Evolutionary conservation across 148 eudicot species (phyloP).

Genomic region (Spergularia bocconei): DNA sequence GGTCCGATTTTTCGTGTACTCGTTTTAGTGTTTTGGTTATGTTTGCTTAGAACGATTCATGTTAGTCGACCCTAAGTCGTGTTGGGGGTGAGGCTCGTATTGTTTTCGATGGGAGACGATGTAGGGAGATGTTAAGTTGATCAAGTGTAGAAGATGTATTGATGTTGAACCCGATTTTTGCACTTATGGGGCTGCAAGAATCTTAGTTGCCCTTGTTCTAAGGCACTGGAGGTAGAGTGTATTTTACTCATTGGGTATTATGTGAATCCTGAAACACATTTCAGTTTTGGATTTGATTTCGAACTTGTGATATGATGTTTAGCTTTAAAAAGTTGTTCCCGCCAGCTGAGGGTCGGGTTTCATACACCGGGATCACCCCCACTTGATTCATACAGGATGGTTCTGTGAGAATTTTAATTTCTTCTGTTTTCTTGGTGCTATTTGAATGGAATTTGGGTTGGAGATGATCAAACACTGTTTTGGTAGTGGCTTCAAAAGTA

Average conservation of each 20-base stretch:
- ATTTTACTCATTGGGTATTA: not conserved
- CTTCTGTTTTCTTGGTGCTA: not conserved
- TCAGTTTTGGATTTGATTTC: not conserved
- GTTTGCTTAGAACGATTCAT: not conserved
- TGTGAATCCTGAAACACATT: not conserved
- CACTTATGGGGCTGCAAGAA: constrained; percentile 7
- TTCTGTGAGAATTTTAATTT: not conserved
- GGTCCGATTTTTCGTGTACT: not conserved
- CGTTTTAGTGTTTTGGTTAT: not conserved
- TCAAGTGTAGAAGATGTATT: not conserved
- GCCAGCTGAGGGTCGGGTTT: not conserved
- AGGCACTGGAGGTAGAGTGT: not conserved
- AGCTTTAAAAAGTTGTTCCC: not conserved
- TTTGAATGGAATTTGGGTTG: not conserved
- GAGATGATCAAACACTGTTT: not conserved
- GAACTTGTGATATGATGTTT: not conserved
- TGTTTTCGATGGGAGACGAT: not conserved
- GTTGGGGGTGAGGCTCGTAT: not conserved
- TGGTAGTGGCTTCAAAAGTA: not conserved
- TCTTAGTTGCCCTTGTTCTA: not conserved
- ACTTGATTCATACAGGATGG: not conserved
- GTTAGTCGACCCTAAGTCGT: not conserved
- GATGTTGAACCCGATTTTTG: constrained; percentile 9
- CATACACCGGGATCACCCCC: too few species aligned
- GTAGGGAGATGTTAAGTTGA: constrained; percentile 3